These are phyloP conservation scores for Didymella segeticola DNA, from an alignment of 2,329 filamentous ascomycete genomes.

Conservation along the genomic window DNA sequence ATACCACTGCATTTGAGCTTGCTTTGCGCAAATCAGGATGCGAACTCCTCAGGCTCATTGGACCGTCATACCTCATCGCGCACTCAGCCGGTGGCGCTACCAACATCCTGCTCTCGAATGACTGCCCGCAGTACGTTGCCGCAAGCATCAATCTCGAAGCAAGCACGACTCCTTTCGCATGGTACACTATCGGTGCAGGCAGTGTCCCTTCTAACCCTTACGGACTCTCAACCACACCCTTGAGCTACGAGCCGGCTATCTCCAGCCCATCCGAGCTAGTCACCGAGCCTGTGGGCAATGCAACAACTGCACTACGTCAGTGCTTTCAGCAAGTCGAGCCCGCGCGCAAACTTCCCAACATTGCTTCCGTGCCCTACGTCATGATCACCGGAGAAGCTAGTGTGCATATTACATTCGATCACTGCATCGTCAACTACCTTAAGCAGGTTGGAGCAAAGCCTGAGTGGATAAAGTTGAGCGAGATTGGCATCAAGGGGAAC, in stretches of 20 bases:
- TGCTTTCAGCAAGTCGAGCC: neutral
- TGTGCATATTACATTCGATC: slow-evolving; percentile 36
- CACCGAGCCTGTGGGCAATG: neutral
- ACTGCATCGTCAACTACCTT: slow-evolving; percentile 32
- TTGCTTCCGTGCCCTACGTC: slow-evolving; percentile 36
- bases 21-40: slow-evolving; percentile 10
- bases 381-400: slow-evolving; percentile 34
- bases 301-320: neutral
- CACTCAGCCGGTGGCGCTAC: slow-evolving; percentile 18
- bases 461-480: slow-evolving; percentile 53
- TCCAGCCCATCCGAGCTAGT: neutral
- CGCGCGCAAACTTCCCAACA: slow-evolving; percentile 15
- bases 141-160: slow-evolving; percentile 9
- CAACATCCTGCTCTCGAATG: slow-evolving; percentile 20
- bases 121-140: slow-evolving; percentile 10
- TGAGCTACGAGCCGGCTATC: neutral
- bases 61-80: slow-evolving; percentile 12
- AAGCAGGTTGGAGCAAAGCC: slow-evolving; percentile 53
- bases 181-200: slow-evolving; percentile 11
- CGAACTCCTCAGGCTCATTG: slow-evolving; percentile 8
- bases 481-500: slow-evolving; percentile 58
- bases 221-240: slow-evolving; percentile 7
- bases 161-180: slow-evolving; percentile 9
- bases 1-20: slow-evolving; percentile 15
- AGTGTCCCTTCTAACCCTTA: slow-evolving; percentile 9